Percentiles rank a stretch among this genome's conserved stretches.
These are phyloP conservation scores for Hypoxylon sp. DNA, from an alignment of 2,329 filamentous ascomycete genomes.

Conservation along the genomic window DNA sequence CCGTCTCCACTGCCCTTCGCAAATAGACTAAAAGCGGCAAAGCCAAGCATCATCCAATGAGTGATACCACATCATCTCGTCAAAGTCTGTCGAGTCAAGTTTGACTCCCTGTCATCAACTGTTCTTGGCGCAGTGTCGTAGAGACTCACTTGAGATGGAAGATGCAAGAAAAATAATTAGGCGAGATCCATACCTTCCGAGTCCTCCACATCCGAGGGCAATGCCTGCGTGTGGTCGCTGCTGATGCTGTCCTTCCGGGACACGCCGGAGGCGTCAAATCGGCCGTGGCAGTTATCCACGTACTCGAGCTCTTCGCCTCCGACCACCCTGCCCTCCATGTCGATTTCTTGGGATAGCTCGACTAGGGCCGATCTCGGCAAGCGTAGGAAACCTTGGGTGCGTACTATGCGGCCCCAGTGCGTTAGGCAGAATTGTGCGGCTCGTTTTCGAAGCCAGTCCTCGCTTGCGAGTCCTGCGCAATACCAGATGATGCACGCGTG, in stretches of 20 bases:
- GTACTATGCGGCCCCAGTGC: constrained; percentile 94
- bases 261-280: constrained; percentile 57
- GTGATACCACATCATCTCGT: background rate
- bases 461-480: constrained; percentile 86
- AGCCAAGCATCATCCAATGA: constrained; percentile 23
- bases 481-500: constrained; percentile 98
- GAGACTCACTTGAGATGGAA: too few relatives aligned
- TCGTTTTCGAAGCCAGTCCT: constrained; percentile 92
- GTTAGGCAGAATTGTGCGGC: constrained; percentile 90
- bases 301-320: constrained; percentile 84
- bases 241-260: constrained; percentile 70
- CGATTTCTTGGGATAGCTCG: constrained; percentile 92
- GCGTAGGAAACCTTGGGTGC: constrained; percentile 86
- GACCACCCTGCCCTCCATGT: constrained; percentile 90
- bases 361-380: constrained; percentile 84
- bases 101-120: background rate
- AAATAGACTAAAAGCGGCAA: constrained; percentile 3
- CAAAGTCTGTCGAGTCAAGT: background rate
- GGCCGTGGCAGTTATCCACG: constrained; percentile 63
- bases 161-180: constrained; percentile 26
- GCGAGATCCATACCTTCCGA: constrained; percentile 73
- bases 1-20: background rate
- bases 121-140: background rate
- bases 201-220: constrained; percentile 70
- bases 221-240: constrained; percentile 68